A percentile compares a stretch with the other conserved stretches of the same genome.
Conservation (phyloP, 257 asterid genomes). For the Asclepias syriaca region DNA sequence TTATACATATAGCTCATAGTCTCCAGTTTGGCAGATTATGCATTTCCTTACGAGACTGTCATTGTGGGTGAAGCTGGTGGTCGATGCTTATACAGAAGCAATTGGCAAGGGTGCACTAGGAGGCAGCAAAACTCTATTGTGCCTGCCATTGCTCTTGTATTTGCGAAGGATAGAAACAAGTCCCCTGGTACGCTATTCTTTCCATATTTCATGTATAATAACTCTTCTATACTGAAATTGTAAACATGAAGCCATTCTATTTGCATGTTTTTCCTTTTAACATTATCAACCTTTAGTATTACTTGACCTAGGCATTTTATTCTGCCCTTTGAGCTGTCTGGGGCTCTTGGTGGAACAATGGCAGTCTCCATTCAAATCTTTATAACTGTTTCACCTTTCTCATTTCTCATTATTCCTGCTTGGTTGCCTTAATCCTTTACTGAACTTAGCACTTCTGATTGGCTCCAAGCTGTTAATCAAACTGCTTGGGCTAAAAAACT, state of each 20-base stretch:
- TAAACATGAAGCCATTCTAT: not conserved
- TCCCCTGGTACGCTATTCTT: slow-evolving; percentile 47
- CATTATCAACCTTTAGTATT: not conserved
- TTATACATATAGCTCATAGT: slow-evolving; percentile 8
- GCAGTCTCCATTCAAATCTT: not conserved
- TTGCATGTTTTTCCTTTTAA: not conserved
- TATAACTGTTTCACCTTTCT: not conserved
- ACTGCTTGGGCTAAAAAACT: not conserved
- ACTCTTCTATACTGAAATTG: not conserved
- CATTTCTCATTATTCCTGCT: not conserved
- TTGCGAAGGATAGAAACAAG: slow-evolving; percentile 50
- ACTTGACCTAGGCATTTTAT: not conserved
- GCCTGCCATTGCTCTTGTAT: slow-evolving; percentile 54
- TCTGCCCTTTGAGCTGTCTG: not conserved
- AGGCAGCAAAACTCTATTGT: not conserved
- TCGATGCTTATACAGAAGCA: slow-evolving; percentile 41
- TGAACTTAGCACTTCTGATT: not conserved
- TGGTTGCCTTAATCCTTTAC: not conserved
- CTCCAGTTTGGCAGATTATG: slow-evolving; percentile 45
- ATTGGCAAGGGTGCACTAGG: slow-evolving; percentile 15
- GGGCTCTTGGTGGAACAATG: not conserved
- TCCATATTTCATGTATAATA: not conserved
- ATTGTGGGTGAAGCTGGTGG: slow-evolving; percentile 69
- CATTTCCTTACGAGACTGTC: slow-evolving; percentile 55
- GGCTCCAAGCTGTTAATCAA: not conserved